Evolutionary conservation across 2,329 filamentous ascomycete genomes (phyloP), one percentile per base, ranked within the genome.

Genomic region (Paraphaeosphaeria sporulosa): DNA sequence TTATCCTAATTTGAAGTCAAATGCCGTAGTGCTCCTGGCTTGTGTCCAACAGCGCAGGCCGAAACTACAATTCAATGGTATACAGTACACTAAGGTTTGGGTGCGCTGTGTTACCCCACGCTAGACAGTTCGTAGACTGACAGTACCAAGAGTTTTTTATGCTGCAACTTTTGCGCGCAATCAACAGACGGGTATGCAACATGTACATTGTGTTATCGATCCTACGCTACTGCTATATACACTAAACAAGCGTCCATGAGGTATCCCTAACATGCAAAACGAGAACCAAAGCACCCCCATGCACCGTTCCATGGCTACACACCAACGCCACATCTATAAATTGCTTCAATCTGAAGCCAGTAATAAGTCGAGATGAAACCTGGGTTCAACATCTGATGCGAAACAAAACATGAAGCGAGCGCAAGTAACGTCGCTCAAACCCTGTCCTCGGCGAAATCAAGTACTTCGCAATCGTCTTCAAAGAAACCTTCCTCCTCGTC

Each of bases 381-480:
- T 40, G 27, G 21, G 23, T 49, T 30, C 21, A 27, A 43, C 17
- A 36, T 12, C 30, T 8, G 43, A 12, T 25, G 21, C 8, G 4
- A 27, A 32, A 13, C n/a, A 42, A 42, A 38, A 10, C 4, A 27
- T 30, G 19, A 15, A 52, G 23, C 15, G 19, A 48, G 17, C 23
- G 12, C 25, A 10, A 42, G 40, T 48, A 27, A 17, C 19, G 12
- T 19, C 19, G 9, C 15, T 74, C 62, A 79, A 0, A 86, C 85
- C 47, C 84, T 77, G 63, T 86, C 84, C 54, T 82, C 79, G 15
- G 93, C 91, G 85, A 95, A 96, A 79, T 96, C 93, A 64, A 96
- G 85, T 59, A 97, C 91, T 76, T 96, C 93, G 68, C 92, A 95
- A 73, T 96, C 93, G 74, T 97, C 92, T 78, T 97, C 93, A 71